Base-by-base conservation (phyloP, 257 asterid genomes). In the Petunia axillaris region DNA sequence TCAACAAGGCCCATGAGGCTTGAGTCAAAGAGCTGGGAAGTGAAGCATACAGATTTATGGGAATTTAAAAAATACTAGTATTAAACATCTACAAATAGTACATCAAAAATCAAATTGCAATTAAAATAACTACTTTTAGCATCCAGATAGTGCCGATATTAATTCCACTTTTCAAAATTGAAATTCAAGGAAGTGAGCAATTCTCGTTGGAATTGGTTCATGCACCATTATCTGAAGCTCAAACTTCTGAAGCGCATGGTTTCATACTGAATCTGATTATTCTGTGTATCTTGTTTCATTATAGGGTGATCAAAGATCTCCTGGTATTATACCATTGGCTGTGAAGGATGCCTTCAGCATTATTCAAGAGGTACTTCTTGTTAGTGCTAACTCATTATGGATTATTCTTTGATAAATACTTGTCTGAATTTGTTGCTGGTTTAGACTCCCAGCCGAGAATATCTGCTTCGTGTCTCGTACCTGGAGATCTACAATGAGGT, bases 251-350 rank as follows among this genome's bases (percentile, higher is more conserved):
- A 71, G 44, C 2, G 60, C 43, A 71, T 48, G 77, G 44, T 3
- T 6, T 71, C 77, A 70, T 44, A 71, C 3, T 2, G 14, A 59
- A 48, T 40, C 37, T 64, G 62, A 58, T 48, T 25, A 1, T 38
- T 36, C 9, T 64, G 36, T 7, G 44, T 5, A 73, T 63, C 41
- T 52, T 57, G 14, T 71, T 60, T 81, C 58, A n/a, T 80, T 65
- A 84, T 84, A 96, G 99, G 99, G 99, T 87, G 98, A 96, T 91
- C 98, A 96, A 87, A 90, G 99, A 87, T 96, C 99, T 85, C 99
- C 99, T 83, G 99, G 99, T 80, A 90, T 94, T 84, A 94, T 96
- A 83, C 98, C 99, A 5, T 84, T 96, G 93, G 98, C 99, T 71
- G 99, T 96, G 84, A 96, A 96, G 90, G 99, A 96, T 84, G 98